phyloP scores from a whole-genome alignment of 2,329 filamentous ascomycete species.

The Chaetomiaceae sp. region DNA sequence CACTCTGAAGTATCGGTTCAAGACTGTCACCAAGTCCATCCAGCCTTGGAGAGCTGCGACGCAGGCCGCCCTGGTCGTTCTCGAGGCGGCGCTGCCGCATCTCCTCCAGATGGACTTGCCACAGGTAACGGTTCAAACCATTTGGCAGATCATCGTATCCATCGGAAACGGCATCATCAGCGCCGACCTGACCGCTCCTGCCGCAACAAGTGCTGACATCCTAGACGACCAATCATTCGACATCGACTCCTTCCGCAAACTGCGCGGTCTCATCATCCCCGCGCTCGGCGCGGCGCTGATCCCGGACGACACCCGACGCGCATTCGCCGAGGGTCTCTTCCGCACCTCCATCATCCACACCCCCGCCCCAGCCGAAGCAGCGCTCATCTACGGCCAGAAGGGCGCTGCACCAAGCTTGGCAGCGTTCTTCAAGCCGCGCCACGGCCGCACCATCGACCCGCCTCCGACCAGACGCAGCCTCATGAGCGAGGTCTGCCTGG shows the following conservation, averaged over 20 bases:
- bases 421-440: slow-evolving; percentile 57
- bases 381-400: slow-evolving; percentile 47
- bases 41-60: slow-evolving; percentile 79
- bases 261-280: slow-evolving; percentile 69
- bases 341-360: slow-evolving; percentile 73
- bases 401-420: slow-evolving; percentile 46
- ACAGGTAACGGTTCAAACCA: slow-evolving; percentile 42
- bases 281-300: slow-evolving; percentile 61
- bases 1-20: slow-evolving; percentile 72
- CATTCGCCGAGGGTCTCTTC: slow-evolving; percentile 73
- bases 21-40: slow-evolving; percentile 61
- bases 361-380: slow-evolving; percentile 49
- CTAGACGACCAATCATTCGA: slow-evolving; percentile 73
- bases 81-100: slow-evolving; percentile 59
- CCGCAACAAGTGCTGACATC: slow-evolving; percentile 41
- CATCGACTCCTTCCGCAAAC: slow-evolving; percentile 61
- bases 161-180: slow-evolving; percentile 64
- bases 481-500: slow-evolving; percentile 75
- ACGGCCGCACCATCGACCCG: slow-evolving; percentile 66
- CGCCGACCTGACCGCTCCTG: slow-evolving; percentile 50
- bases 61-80: slow-evolving; percentile 59
- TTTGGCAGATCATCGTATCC: slow-evolving; percentile 65
- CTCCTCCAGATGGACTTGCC: slow-evolving; percentile 45
- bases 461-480: slow-evolving; percentile 57
- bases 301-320: slow-evolving; percentile 58